Base-by-base conservation (phyloP, 768 basidiomycete species). In the Mycena leptocephala region DNA sequence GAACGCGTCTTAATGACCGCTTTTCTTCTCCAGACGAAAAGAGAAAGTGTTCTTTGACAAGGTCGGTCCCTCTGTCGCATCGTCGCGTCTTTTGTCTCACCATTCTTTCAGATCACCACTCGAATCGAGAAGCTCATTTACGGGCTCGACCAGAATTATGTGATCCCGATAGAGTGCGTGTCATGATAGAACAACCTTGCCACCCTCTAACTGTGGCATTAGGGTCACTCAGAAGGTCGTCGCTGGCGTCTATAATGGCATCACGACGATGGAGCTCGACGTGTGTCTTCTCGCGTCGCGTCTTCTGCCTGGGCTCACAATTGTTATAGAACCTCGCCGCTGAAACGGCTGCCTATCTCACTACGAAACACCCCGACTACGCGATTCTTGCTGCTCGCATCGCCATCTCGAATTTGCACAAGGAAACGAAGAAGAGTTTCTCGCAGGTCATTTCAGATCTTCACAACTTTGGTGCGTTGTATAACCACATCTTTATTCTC, bases 351-450 rank as follows among this genome's bases (percentile, higher is more conserved):
- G 98, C 98, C 0, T 99, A 94, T 84, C 93, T 99, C 76, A 99
- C 98, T 7, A 99, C 98, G 32, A 97, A 96, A 79, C 97, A 98
- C 82, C 97, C 98, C 7, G 98, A 99, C 83, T 99, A 99, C 81
- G 98, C 98, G 33, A 93, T 99, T 75, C 96, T 99, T 76, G 98
- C 98, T 6, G 98, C 98, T n/a, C 96, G 98, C 71, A 99, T 99
- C 67, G 98, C 98, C 72, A 96, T 99, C 80, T 99, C 98, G 61
- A 99, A 99, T 83, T 87, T 99, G 22, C 98, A 99, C 91, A 99
- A 99, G 82, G 98, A 99, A 87, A 99, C 98, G 20, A 99, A 97
- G 89, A 99, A 99, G 89, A 95, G 88, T 79, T 99, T 99, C 84
- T 97, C 96, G 2, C 91, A 93, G 75, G 98, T 99, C 77, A 90